Percentiles rank a stretch among this genome's conserved stretches.
Conservation (phyloP, 2,329 filamentous ascomycete species). For the Lachnellula hyalina region DNA sequence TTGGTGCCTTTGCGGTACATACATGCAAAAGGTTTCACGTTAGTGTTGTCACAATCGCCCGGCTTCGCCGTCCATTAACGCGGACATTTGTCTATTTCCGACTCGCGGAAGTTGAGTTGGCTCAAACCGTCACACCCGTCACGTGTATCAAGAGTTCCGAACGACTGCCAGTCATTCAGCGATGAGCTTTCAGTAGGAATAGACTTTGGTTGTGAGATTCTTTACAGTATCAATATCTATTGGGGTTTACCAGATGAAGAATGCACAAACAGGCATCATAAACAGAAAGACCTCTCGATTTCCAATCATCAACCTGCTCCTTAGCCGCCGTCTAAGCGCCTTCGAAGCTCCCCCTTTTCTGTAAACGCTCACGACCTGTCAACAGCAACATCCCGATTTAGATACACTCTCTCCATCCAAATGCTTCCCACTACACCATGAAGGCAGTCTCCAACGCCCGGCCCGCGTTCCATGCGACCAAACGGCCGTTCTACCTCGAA, state of each 20-base stretch:
- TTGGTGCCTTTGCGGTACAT: not conserved
- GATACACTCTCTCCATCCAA: slow-evolving; percentile 14
- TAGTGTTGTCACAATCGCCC: slow-evolving; percentile 1
- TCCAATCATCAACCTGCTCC: slow-evolving; percentile 8
- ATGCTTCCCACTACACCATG: slow-evolving; percentile 16
- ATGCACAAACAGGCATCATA: not conserved
- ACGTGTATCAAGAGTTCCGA: not conserved
- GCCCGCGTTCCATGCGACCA: slow-evolving; percentile 7
- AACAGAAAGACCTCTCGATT: slow-evolving; percentile 2
- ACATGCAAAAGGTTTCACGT: slow-evolving; percentile 4
- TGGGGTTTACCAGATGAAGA: no score
- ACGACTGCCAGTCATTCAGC: not conserved
- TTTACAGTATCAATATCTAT: not conserved
- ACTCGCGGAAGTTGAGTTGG: not conserved
- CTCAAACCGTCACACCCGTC: not conserved
- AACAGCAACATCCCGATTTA: slow-evolving; percentile 5
- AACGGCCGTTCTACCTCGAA: not conserved
- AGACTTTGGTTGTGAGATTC: not conserved
- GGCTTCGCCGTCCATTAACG: slow-evolving; percentile 9
- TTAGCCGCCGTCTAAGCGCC: slow-evolving; percentile 21
- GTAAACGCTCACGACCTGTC: slow-evolving; percentile 15
- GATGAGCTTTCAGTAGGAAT: not conserved
- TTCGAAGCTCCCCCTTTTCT: slow-evolving; percentile 10
- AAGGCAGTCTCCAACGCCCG: slow-evolving; percentile 9
- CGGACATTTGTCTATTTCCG: slow-evolving; percentile 15